Percentiles rank a stretch among this genome's conserved stretches.
Evolutionary conservation across 352 stramenopile species (phyloP).

Genomic region (Phytophthora capsici): DNA sequence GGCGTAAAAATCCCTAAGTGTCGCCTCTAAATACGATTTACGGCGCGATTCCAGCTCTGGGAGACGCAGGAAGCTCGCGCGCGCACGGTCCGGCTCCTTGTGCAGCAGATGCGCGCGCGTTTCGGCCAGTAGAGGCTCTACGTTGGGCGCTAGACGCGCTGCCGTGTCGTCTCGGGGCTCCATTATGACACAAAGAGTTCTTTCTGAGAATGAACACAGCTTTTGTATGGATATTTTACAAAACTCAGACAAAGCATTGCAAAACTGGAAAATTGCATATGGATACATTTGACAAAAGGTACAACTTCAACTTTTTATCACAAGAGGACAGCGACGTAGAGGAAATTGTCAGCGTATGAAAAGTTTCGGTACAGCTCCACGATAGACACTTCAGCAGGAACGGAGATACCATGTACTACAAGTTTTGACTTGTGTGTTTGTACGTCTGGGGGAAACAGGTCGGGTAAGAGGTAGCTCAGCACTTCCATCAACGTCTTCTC

Average conservation of each 20-base stretch:
- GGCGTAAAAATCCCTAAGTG: slow-evolving; percentile 72
- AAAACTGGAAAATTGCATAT: background rate
- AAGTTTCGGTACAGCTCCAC: slow-evolving; percentile 69
- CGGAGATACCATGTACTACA: slow-evolving; percentile 63
- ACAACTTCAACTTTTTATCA: slow-evolving; percentile 11
- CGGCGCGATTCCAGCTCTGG: slow-evolving; percentile 53
- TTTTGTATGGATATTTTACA: slow-evolving; percentile 1
- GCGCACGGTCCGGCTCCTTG: slow-evolving; percentile 63
- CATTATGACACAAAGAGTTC: slow-evolving; percentile 8
- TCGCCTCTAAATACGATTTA: slow-evolving; percentile 52
- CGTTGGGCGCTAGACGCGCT: slow-evolving; percentile 18
- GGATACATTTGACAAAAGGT: background rate
- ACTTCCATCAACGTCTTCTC: slow-evolving; percentile 60
- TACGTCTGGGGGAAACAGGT: slow-evolving; percentile 50
- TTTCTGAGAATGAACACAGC: slow-evolving; percentile 29
- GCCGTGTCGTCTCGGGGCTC: slow-evolving; percentile 11
- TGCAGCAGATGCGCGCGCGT: slow-evolving; percentile 53
- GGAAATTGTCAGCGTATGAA: slow-evolving; percentile 78
- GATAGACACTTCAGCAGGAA: slow-evolving; percentile 60
- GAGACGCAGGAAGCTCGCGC: slow-evolving; percentile 61
- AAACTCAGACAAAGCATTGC: slow-evolving; percentile 1
- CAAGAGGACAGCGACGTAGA: slow-evolving; percentile 60
- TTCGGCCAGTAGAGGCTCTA: slow-evolving; percentile 37
- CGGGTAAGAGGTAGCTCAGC: slow-evolving; percentile 62
- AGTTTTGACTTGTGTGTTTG: slow-evolving; percentile 30